Base-by-base conservation (phyloP, 23 red algal genomes). In the Agarophyton chilense region DNA sequence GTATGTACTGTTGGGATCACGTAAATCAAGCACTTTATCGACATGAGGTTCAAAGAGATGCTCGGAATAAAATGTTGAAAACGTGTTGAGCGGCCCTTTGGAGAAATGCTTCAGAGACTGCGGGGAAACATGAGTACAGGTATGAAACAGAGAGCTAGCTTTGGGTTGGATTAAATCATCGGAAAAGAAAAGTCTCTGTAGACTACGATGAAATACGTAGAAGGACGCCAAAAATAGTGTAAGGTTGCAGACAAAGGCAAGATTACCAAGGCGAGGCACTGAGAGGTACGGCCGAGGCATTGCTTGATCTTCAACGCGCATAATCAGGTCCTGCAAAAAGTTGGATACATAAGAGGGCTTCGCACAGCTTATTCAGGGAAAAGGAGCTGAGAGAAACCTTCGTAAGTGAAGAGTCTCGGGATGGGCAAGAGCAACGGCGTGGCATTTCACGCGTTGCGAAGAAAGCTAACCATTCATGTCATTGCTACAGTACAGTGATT, bases 41-140 rank as follows among this genome's bases (percentile, higher is more conserved):
- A 22, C 26, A 19, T 52, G 24, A 63, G 85, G 85, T 49, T 89
- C 70, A 32, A 89, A 89, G 52, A 89, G 68, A 54, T 79, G 75
- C 1, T 16, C 49, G 14, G 41, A 52, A 71, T 77, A 89, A 41
- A 89, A 89, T 1, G 85, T 89, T 26, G 85, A 74, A 76, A 89
- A 89, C 21, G 71, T 72, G 25, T 52, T 29, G 1, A 47, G 39
- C 7, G 60, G 60, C 0, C 4, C 31, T 18, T 9, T 8, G 8
- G 60, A 10, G 35, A 65, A 65, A 38, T 65, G 60, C 17, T 65
- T 36, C 31, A 35, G 26, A 36, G 4, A 29, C 1, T 36, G 31
- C 35, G 60, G 60, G 60, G 13, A 65, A 6, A 38, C 60, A 12
- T 36, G 60, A 33, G 60, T 7, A 36, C 60, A 65, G 16, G 60